A percentile compares a stretch with the other conserved stretches of the same genome.
Evolutionary conservation across 345 rosid genomes (phyloP).

Genomic region (Murraya koenigii): DNA sequence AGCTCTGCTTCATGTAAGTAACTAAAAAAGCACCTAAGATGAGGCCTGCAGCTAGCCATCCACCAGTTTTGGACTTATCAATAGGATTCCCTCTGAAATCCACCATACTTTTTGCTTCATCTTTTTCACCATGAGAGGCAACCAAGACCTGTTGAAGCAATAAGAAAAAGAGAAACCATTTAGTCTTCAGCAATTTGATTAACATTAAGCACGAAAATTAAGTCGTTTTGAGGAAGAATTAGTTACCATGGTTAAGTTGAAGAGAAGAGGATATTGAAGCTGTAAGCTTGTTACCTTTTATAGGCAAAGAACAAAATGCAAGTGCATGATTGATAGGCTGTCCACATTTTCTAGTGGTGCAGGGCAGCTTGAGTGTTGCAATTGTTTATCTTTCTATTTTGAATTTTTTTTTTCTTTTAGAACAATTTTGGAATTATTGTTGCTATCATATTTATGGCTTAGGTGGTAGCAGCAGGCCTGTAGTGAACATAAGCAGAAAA

Average conservation of each 20-base stretch:
- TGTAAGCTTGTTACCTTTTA: background rate
- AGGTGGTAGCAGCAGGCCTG: background rate
- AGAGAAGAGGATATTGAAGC: background rate
- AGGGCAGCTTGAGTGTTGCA: slow-evolving; percentile 1
- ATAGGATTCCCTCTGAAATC: slow-evolving; percentile 64
- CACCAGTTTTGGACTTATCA: slow-evolving; percentile 78
- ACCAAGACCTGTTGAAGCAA: slow-evolving; percentile 44
- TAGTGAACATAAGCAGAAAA: background rate
- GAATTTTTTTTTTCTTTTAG: background rate
- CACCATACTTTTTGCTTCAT: slow-evolving; percentile 37
- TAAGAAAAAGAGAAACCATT: slow-evolving; percentile 7
- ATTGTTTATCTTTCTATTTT: background rate
- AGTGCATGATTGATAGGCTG: slow-evolving; percentile 5
- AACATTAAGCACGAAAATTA: background rate
- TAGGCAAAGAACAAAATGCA: background rate
- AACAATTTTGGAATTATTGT: background rate
- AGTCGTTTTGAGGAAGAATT: background rate
- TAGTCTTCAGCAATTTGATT: background rate
- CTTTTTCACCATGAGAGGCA: slow-evolving; percentile 38
- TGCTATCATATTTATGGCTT: background rate
- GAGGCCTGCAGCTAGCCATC: slow-evolving; percentile 92
- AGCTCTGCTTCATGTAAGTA: slow-evolving; percentile 2
- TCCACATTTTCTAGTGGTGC: background rate
- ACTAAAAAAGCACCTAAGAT: slow-evolving; percentile 53
- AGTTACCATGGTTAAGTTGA: slow-evolving; percentile 7